Base-by-base conservation (phyloP, 352 stramenopile species). In the Pythium grandisporangium region DNA sequence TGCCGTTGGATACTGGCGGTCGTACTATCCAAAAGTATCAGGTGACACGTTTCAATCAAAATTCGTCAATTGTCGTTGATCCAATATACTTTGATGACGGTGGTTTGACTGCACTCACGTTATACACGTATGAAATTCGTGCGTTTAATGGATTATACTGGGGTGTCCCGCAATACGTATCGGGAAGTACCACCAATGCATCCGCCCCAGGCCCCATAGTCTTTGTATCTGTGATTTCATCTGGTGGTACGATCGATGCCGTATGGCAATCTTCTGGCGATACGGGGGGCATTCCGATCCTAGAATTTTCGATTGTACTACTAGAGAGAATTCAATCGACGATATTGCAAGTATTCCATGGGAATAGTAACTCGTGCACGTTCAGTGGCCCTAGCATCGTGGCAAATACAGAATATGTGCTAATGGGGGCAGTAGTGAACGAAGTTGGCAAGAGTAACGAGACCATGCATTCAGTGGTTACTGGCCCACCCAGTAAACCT, bases 161-260 rank as follows among this genome's bases (percentile, higher is more conserved):
- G 2, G 58, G 64, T 1, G 22, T 45, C 3, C 4, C 42, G 1
- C 19, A 14, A 0, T 56, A 34, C 33, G 17, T 51, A 0, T 23
- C 4, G 5, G 43, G 44, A 4, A 33, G 4, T 0, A 77, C 74
- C 1, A 54, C 52, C 0, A 21, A 25, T 0, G 54, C 65, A 14
- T 63, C 61, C 2, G 4, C 55, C 16, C 49, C 74, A 17, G 49
- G 63, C n/a, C 25, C 62, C 0, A 42, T 53, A 3, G 1, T 57
- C 1, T 53, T 78, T 24, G 30, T 26, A 29, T 34, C 16, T 14
- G 35, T 64, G 0, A 22, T 43, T 7, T 26, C 58, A 0, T 79
- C 58, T 30, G 75, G 74, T 20, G 71, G 75, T 22, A 47, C 45
- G 2, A 46, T 88, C 5, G 51, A 69, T 41, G 58, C 77, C 5